phyloP scores from a whole-genome alignment of 2,329 filamentous ascomycete species.

The Tolypocladium inflatum region DNA sequence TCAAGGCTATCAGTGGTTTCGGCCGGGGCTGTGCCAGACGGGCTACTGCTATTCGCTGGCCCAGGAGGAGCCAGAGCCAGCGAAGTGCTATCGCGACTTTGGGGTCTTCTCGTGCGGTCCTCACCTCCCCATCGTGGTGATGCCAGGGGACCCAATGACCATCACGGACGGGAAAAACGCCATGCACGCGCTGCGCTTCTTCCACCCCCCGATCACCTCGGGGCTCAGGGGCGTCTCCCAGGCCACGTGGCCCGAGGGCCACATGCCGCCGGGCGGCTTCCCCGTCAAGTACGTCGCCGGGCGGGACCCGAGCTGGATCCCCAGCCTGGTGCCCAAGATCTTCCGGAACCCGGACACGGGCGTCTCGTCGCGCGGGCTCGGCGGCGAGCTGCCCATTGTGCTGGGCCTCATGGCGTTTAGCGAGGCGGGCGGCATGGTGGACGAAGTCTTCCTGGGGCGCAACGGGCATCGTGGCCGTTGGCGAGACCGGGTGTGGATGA shows the following conservation, averaged over 20 bases:
- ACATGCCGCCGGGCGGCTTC: conserved; percentile 5
- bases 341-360: conserved; percentile 12
- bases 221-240: conserved; percentile 16
- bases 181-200: conserved; percentile 20
- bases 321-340: conserved; percentile 21
- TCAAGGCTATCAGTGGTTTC: background rate
- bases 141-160: conserved; percentile 10
- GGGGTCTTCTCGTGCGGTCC: conserved; percentile 27
- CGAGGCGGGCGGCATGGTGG: conserved; percentile 6
- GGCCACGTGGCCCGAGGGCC: conserved; percentile 12
- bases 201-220: conserved; percentile 3
- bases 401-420: conserved; percentile 30
- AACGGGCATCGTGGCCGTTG: conserved; percentile 11
- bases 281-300: conserved; percentile 21
- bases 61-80: background rate
- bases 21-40: background rate
- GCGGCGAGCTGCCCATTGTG: conserved; percentile 27
- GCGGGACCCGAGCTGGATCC: conserved; percentile 25
- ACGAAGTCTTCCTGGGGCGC: conserved; percentile 13
- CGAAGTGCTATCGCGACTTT: conserved; percentile 12
- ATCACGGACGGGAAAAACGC: conserved; percentile 4
- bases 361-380: conserved; percentile 19
- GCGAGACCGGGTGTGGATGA: conserved; percentile 15
- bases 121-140: conserved; percentile 23
- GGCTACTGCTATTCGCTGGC: conserved; percentile 1